Percentiles rank a stretch among this genome's conserved stretches.
Conservation (phyloP, 2,329 filamentous ascomycete species). For the Tolypocladium inflatum region DNA sequence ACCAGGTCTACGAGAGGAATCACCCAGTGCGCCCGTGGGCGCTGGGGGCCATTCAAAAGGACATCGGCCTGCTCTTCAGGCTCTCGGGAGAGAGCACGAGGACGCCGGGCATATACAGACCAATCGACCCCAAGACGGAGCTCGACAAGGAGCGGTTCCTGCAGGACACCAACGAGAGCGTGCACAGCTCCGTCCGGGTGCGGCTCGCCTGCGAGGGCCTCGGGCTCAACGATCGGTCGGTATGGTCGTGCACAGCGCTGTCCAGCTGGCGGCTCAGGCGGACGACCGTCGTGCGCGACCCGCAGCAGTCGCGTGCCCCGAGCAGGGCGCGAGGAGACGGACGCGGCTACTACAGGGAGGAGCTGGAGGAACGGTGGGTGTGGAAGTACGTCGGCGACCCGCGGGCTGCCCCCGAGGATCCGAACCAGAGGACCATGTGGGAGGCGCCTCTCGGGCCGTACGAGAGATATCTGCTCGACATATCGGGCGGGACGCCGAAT, state of each 20-base stretch:
- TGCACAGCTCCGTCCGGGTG: constrained; percentile 45
- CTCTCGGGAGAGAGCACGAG: constrained; percentile 32
- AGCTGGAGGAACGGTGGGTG: constrained; percentile 32
- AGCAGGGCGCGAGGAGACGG: neutral
- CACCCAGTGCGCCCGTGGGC: constrained; percentile 38
- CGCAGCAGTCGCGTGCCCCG: neutral
- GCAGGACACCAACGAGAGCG: constrained; percentile 42
- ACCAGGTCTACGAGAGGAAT: constrained; percentile 36
- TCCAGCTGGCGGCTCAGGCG: constrained; percentile 33
- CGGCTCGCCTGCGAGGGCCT: constrained; percentile 40
- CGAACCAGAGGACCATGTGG: constrained; percentile 31
- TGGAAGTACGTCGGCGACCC: constrained; percentile 44
- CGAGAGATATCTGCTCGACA: constrained; percentile 36
- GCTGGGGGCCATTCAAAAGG: constrained; percentile 33
- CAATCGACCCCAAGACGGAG: constrained; percentile 30
- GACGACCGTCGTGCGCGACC: constrained; percentile 8
- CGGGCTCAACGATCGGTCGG: constrained; percentile 34
- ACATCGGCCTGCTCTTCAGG: constrained; percentile 30
- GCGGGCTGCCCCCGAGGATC: constrained; percentile 27
- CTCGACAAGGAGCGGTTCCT: constrained; percentile 28
- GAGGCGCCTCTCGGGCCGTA: constrained; percentile 46
- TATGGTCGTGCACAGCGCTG: constrained; percentile 38
- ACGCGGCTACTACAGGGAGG: constrained; percentile 13
- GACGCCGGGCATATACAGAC: constrained; percentile 38
- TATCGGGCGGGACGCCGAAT: constrained; percentile 33